Evolutionary conservation across 768 basidiomycete species (phyloP), one percentile per base, ranked within the genome.

Genomic region (Trametes maxima): DNA sequence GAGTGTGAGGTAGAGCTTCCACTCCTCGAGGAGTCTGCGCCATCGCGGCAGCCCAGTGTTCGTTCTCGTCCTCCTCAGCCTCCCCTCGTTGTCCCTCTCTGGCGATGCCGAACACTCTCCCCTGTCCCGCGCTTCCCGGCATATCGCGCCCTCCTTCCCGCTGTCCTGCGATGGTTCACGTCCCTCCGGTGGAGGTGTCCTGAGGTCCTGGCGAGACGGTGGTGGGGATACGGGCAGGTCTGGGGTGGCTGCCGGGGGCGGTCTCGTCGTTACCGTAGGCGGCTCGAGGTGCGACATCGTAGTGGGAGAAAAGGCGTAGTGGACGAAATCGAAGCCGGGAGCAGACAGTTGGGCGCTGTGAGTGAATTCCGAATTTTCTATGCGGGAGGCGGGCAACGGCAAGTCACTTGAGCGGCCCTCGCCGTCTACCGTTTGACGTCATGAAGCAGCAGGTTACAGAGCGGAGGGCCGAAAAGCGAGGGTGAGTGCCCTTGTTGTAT

Each of bases 1-100:
- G 10, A 84, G 70, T 13, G 67, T 67, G 39, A 79, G 68, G 36
- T 68, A 57, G 12, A 69, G 65, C 59, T 64, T 62, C 53, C 63
- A 67, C 17, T 52, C 45, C 50, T 45, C 36, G 51, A 65, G 42
- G 16, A 51, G 19, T 57, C 45, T 22, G 10, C 39, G 33, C 63
- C 54, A 58, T 6, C 46, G 56, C 52, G 55, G 48, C 40, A 19
- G 37, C 48, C 24, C 35, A 19, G 19, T n/a, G 19, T 33, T 19
- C 40, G 12, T 16, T n/a, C 24, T 44, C 46, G 33, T 16, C 40
- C 28, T 42, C 40, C 16, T 28, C 16, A 50, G 33, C 24, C 54
- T 33, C 10, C 48, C 54, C 35, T 56, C 60, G 19, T 22, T 42
- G 17, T 44, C 36, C 21, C 60, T 50, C 35, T 56, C 60, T 39